These are phyloP conservation scores for Quercus rubra DNA, from an alignment of 306 rosid species.

Conservation along the genomic window DNA sequence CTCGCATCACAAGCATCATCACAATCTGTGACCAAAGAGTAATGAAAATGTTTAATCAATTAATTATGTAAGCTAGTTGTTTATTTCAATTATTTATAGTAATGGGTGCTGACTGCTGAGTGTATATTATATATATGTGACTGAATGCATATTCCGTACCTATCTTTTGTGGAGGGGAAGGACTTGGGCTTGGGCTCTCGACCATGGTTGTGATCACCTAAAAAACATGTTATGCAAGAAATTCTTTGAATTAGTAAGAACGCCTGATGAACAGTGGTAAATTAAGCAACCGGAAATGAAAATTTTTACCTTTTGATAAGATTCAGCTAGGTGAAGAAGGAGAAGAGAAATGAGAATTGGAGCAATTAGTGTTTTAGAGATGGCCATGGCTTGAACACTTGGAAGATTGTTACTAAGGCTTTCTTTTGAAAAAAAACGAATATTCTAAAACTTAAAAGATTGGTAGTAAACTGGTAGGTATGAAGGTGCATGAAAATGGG, in stretches of 20 bases:
- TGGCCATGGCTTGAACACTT: conserved; percentile 4
- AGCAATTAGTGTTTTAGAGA: conserved; percentile 1
- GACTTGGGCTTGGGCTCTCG: conserved; percentile 14
- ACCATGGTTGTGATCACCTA: conserved; percentile 23
- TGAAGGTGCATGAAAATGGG: not conserved
- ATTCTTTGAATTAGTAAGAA: not conserved
- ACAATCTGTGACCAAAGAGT: conserved; percentile 35
- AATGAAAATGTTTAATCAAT: not conserved
- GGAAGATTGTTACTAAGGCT: not conserved
- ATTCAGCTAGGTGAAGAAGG: conserved; percentile 25
- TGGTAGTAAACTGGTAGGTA: not conserved
- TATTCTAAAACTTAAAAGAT: not conserved
- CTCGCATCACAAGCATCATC: conserved; percentile 42
- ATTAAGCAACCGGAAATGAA: not conserved
- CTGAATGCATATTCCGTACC: conserved; percentile 9
- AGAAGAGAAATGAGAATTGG: conserved; percentile 42
- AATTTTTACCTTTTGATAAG: conserved; percentile 31
- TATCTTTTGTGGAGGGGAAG: conserved; percentile 25
- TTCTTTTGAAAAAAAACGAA: not conserved
- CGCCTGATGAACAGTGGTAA: not conserved
- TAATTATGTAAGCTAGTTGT: no score
- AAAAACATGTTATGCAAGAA: not conserved
- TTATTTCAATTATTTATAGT: not conserved
- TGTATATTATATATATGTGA: not conserved
- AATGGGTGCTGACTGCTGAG: not conserved